A percentile compares a stretch with the other conserved stretches of the same genome.
These are phyloP conservation scores for Amanita inopinata DNA, from an alignment of 768 basidiomycete genomes.

Conservation along the genomic window DNA sequence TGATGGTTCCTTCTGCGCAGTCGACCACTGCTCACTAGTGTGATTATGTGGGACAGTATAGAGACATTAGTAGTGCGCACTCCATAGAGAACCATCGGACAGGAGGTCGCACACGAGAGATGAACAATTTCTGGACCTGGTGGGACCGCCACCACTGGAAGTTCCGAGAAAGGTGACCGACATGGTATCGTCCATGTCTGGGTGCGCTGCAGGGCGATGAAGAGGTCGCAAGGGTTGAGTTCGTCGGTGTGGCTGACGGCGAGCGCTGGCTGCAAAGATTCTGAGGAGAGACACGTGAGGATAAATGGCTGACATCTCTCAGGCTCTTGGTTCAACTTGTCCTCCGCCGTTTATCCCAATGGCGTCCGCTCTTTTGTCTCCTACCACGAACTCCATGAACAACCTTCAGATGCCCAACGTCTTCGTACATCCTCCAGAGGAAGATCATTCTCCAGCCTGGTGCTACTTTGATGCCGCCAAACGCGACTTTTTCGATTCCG, in stretches of 20 bases:
- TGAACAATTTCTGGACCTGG: conserved; percentile 65
- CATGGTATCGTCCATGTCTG: conserved; percentile 32
- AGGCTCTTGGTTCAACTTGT: not conserved
- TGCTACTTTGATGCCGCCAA: conserved; percentile 46
- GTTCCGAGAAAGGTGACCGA: conserved; percentile 68
- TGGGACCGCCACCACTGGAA: conserved; percentile 68
- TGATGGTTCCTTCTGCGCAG: conserved; percentile 72
- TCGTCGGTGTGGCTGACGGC: not conserved
- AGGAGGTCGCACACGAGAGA: conserved; percentile 55
- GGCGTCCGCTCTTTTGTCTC: conserved; percentile 5
- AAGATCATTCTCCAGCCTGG: conserved; percentile 44
- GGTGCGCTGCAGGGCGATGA: not conserved
- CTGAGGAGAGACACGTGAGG: conserved; percentile 21
- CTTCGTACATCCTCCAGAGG: conserved; percentile 49
- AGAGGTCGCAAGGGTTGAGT: conserved; percentile 1
- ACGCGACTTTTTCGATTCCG: conserved; percentile 12
- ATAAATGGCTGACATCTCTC: conserved; percentile 15
- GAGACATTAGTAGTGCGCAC: conserved; percentile 32
- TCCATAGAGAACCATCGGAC: conserved; percentile 53
- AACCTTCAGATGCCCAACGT: conserved; percentile 34
- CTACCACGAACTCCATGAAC: conserved; percentile 10
- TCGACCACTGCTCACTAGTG: conserved; percentile 53
- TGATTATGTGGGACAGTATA: conserved; percentile 9
- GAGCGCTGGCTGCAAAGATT: too few species aligned
- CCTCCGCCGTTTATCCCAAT: too few species aligned